Percentiles rank a stretch among this genome's conserved stretches.
Conservation (phyloP, 192 early-diverging fungal species). For the Gonapodya prolifera region DNA sequence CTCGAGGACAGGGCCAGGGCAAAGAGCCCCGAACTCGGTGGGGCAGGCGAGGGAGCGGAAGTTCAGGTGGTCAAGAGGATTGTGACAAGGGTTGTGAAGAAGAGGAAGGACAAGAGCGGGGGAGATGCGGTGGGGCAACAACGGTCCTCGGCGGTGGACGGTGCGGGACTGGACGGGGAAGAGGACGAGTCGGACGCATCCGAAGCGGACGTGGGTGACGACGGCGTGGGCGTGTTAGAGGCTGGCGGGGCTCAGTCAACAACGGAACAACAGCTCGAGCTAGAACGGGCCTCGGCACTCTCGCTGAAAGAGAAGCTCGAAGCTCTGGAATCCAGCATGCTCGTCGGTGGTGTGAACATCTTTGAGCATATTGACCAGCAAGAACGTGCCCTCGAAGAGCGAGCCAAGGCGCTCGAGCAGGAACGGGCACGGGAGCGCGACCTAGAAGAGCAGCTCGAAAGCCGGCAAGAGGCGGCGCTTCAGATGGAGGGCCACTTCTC, state of each 20-base stretch:
- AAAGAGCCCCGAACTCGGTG: constrained; percentile 5
- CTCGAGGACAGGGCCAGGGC: constrained; percentile 14
- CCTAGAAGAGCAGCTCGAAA: constrained; percentile 32
- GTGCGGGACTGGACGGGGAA: constrained; percentile 20
- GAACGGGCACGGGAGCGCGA: constrained; percentile 29
- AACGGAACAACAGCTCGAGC: constrained; percentile 38
- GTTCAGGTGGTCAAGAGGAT: neutral
- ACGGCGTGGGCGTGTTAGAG: constrained; percentile 33
- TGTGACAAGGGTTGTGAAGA: constrained; percentile 6
- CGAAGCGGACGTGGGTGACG: constrained; percentile 41
- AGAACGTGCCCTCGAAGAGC: constrained; percentile 30
- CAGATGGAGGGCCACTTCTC: constrained; percentile 49
- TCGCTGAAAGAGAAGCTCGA: constrained; percentile 26
- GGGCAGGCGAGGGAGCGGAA: constrained; percentile 14
- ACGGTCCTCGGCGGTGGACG: constrained; percentile 20
- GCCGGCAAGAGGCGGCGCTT: constrained; percentile 37
- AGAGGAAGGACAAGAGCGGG: constrained; percentile 6
- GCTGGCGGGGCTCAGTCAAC: constrained; percentile 11
- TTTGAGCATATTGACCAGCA: constrained; percentile 35
- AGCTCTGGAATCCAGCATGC: constrained; percentile 37
- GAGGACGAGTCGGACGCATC: neutral
- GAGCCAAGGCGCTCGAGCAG: constrained; percentile 27
- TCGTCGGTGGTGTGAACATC: constrained; percentile 41
- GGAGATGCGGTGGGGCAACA: neutral
- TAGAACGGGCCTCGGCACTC: constrained; percentile 30